These are phyloP conservation scores for Salvia sclarea DNA, from an alignment of 305 asterid genomes.

Conservation along the genomic window DNA sequence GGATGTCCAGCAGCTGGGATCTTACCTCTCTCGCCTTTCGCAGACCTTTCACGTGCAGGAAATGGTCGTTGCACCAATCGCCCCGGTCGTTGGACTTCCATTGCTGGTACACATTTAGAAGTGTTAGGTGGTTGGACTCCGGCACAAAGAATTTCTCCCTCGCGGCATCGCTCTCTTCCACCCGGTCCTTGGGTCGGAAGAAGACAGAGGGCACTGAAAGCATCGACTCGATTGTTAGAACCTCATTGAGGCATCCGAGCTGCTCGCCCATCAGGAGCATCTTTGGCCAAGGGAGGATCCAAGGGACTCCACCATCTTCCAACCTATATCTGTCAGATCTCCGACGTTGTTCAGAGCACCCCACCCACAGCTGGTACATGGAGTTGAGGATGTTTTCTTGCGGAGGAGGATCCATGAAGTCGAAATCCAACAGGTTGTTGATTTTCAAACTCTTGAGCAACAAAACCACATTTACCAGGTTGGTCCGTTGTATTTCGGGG, in stretches of 20 bases:
- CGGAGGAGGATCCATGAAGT: constrained; percentile 99
- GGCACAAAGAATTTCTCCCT: constrained; percentile 94
- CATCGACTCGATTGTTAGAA: constrained; percentile 91
- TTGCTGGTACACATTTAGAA: constrained; percentile 89
- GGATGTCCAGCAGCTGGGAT: constrained; percentile 82
- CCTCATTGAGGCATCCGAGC: constrained; percentile 80
- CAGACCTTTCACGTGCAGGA: constrained; percentile 81
- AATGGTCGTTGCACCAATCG: constrained; percentile 98
- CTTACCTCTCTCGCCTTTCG: constrained; percentile 93
- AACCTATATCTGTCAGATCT: constrained; percentile 76
- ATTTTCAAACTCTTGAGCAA: constrained; percentile 85
- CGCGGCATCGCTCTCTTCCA: constrained; percentile 96
- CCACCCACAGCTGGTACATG: constrained; percentile 96
- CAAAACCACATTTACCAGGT: constrained; percentile 92
- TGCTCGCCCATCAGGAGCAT: constrained; percentile 89
- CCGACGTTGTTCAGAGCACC: constrained; percentile 94
- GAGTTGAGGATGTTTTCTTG: constrained; percentile 94
- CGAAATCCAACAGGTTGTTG: constrained; percentile 81
- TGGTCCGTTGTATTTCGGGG: constrained; percentile 94
- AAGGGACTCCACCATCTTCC: constrained; percentile 99
- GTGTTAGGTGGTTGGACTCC: constrained; percentile 93
- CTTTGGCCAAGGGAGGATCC: constrained; percentile 97
- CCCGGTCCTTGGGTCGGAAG: constrained; percentile 94
- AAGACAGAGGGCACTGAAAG: constrained; percentile 95
- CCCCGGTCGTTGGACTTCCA: constrained; percentile 90